Evolutionary conservation across 1,284 basidiomycete genomes (phyloP).

Genomic region (Cryptococcus sp.): DNA sequence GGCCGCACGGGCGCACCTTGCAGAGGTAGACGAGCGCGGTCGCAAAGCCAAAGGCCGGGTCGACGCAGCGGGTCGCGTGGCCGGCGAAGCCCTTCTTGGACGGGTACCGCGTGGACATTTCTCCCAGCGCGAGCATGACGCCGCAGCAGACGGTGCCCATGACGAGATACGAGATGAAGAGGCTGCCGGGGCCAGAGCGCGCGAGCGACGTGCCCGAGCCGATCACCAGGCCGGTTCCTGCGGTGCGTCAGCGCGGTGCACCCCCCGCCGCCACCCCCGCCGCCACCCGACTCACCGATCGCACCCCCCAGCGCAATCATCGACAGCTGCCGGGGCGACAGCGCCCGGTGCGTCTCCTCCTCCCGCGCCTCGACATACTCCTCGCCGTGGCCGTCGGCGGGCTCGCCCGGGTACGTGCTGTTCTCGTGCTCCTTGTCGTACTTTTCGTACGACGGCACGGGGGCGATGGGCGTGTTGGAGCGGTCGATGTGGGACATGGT

Average conservation of each 20-base stretch:
- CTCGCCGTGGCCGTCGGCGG: not conserved
- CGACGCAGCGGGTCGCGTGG: constrained; percentile 51
- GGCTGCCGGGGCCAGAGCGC: constrained; percentile 51
- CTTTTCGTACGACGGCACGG: not conserved
- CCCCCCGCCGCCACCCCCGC: not conserved
- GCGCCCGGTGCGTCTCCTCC: constrained; percentile 33
- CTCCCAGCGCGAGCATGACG: constrained; percentile 47
- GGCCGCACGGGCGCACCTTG: constrained; percentile 30
- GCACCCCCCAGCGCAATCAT: constrained; percentile 56
- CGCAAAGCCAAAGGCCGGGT: constrained; percentile 40
- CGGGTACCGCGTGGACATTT: constrained; percentile 53
- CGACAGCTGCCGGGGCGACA: constrained; percentile 42
- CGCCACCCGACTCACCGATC: constrained; percentile 48
- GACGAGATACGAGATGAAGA: constrained; percentile 52
- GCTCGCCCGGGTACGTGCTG: not conserved
- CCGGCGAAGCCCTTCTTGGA: constrained; percentile 50
- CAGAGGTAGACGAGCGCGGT: constrained; percentile 31
- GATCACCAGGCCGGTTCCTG: constrained; percentile 67
- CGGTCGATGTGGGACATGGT: not conserved
- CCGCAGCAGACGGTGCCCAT: constrained; percentile 43
- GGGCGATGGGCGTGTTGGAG: not conserved
- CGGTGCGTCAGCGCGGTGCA: no score
- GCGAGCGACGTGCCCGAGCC: constrained; percentile 55
- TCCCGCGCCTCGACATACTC: constrained; percentile 22
- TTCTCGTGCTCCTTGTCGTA: not conserved